Conservation (phyloP, 192 early-diverging fungal species). For the Coemansia sp. region DNA sequence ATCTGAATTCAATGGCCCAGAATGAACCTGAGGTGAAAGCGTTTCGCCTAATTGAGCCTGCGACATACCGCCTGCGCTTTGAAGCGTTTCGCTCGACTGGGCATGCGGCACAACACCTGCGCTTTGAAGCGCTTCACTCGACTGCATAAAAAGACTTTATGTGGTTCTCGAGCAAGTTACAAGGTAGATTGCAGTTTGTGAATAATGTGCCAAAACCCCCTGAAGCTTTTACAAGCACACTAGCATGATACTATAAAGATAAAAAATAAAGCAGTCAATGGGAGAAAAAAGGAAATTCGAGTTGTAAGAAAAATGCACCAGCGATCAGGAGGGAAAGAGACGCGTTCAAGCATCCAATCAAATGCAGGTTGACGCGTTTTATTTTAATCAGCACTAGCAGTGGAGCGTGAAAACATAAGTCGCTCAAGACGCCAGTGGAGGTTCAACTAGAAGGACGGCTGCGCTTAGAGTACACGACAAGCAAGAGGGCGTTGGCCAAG, state of each 20-base stretch:
- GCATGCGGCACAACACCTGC: neutral
- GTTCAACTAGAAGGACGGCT: no score
- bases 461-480: no score
- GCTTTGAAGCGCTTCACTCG: slow-evolving; percentile 2
- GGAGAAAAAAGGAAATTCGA: neutral
- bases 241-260: neutral
- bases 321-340: slow-evolving; percentile 3
- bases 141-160: slow-evolving; percentile 8
- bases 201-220: neutral
- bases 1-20: neutral
- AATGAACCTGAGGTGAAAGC: neutral
- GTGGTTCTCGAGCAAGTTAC: no score
- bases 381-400: neutral
- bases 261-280: slow-evolving; percentile 5
- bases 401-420: neutral
- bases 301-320: slow-evolving; percentile 5
- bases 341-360: slow-evolving; percentile 7
- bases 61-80: neutral
- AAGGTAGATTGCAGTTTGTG: neutral
- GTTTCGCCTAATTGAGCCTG: neutral
- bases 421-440: neutral
- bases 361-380: slow-evolving; percentile 1
- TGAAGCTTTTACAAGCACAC: neutral
- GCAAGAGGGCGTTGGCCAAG: no score
- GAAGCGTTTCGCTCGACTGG: neutral